Conservation (phyloP, 1,284 basidiomycete genomes). For the Serendipita sp. region DNA sequence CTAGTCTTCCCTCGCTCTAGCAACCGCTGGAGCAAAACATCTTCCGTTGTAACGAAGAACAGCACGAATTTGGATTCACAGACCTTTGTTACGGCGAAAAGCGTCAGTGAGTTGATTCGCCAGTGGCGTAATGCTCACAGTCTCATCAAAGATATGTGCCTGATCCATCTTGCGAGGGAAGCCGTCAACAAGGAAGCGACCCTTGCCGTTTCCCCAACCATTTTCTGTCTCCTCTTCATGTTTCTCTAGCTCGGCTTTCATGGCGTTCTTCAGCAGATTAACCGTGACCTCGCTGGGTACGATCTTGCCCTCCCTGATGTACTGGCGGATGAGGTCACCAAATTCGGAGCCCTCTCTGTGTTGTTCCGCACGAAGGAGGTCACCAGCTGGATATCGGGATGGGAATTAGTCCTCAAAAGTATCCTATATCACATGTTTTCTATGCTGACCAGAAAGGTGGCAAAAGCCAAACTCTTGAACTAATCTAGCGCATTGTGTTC, state of each 20-base stretch:
- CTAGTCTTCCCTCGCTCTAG: constrained; percentile 87
- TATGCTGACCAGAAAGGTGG: constrained; percentile 73
- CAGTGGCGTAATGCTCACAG: constrained; percentile 34
- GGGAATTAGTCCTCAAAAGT: constrained; percentile 8
- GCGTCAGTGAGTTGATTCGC: not conserved
- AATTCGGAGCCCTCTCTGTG: constrained; percentile 73
- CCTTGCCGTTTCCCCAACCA: constrained; percentile 61
- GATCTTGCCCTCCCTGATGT: constrained; percentile 87
- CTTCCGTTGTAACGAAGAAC: constrained; percentile 82
- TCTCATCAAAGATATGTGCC: constrained; percentile 81
- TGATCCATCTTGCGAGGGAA: constrained; percentile 99
- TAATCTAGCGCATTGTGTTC: constrained; percentile 83
- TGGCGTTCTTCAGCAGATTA: constrained; percentile 89
- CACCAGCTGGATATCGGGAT: constrained; percentile 53
- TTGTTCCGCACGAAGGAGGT: constrained; percentile 92
- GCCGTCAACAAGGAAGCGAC: constrained; percentile 91
- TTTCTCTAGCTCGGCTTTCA: constrained; percentile 49
- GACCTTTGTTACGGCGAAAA: constrained; percentile 34
- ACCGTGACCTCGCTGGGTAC: constrained; percentile 97
- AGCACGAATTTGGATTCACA: constrained; percentile 70
- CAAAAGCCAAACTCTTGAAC: constrained; percentile 85
- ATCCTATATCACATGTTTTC: not conserved
- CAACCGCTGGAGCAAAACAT: constrained; percentile 76
- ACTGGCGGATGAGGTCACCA: constrained; percentile 75
- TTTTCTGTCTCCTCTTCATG: constrained; percentile 23